Base-by-base conservation (phyloP, 129 eudicot genomes). In the Flaveria brownii region DNA sequence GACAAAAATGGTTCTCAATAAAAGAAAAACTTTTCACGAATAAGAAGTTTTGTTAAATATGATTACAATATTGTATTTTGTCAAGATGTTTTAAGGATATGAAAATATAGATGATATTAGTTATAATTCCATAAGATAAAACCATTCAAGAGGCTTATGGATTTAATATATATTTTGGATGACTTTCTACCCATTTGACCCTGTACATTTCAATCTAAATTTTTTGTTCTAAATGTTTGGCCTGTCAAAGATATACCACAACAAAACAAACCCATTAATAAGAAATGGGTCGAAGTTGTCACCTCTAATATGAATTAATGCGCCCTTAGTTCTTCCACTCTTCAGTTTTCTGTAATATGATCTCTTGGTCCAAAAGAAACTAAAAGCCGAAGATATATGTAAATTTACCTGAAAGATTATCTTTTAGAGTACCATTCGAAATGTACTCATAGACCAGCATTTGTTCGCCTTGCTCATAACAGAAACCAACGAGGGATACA, bases 381-480 rank as follows among this genome's bases (percentile, higher is more conserved):
- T 63, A 30, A 30, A 63, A 30, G 39, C 23, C 46, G 11, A 63
- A 5, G 67, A 73, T 41, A 16, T 26, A 83, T 20, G 68, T 13
- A 70, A 54, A 30, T 62, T 18, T 86, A 93, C 98, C 98, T 82
- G 85, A 77, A 73, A 93, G 91, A 81, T 74, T 85, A 55, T 80
- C 92, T 71, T 80, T 81, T n/a, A 93, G 62, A 42, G 91, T 90
- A 41, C 98, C 98, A 81, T 88, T 90, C 25, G 95, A 76, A 39
- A 93, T 82, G 72, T 74, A 90, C 77, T 90, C 98, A 75, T 93
- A 93, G 42, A 93, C 88, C 84, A 93, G 81, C 91, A 88, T 90
- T 77, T 93, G 97, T 79, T 93, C 98, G 17, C 87, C 97, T 74
- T 93, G 89, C 55, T 87, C 97, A 15, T 83, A 93, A 82, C 97